These are phyloP conservation scores for Petunia hybrid DNA, from an alignment of 305 asterid genomes.

Conservation along the genomic window DNA sequence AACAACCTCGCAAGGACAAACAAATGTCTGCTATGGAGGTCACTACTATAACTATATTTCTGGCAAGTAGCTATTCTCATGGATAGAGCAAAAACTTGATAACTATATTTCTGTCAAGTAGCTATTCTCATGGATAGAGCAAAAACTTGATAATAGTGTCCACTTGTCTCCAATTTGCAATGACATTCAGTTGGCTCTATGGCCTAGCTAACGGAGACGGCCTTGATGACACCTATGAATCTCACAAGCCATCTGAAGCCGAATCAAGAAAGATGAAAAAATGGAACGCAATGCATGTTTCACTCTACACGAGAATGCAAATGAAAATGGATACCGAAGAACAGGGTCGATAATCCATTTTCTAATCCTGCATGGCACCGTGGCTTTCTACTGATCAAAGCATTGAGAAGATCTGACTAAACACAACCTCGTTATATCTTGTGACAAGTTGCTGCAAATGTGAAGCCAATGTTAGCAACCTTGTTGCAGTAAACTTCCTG, in stretches of 20 bases:
- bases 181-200: background rate
- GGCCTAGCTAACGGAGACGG: background rate
- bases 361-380: background rate
- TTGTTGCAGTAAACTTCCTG: background rate
- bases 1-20: background rate
- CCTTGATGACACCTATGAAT: background rate
- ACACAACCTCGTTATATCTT: background rate
- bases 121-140: background rate
- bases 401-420: background rate
- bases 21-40: background rate
- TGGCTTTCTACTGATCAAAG: background rate
- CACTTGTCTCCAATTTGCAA: background rate
- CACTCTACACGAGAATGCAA: background rate
- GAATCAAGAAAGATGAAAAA: background rate
- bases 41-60: background rate
- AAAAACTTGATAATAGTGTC: background rate
- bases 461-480: background rate
- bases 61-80: constrained; percentile 10
- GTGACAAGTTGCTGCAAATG: background rate
- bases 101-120: background rate
- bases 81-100: background rate
- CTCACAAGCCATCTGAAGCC: background rate
- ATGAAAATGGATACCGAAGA: background rate
- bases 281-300: background rate
- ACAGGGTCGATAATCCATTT: background rate